Evolutionary conservation across 2,329 filamentous ascomycete species (phyloP).

Genomic region (Penicillium sp.): DNA sequence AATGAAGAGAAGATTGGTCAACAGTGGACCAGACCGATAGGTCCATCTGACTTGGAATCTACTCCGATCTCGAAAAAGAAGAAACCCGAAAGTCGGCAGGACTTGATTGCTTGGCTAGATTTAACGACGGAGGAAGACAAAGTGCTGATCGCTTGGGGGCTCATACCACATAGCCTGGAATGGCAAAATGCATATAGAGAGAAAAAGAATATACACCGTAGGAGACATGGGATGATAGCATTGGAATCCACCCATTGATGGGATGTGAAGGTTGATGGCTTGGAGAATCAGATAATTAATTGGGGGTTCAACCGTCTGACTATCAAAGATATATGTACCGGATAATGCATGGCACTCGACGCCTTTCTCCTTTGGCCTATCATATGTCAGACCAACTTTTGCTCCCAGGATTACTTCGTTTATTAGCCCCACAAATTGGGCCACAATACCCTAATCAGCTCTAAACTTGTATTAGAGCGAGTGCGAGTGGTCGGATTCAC

Average conservation of each 20-base stretch:
- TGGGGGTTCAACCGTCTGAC: no score
- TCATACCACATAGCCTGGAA: slow-evolving; percentile 14
- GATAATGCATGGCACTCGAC: no score
- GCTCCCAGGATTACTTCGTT: no score
- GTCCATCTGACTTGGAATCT: not conserved
- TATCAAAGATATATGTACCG: no score
- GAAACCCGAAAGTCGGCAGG: slow-evolving; percentile 7
- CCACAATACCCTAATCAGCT: no score
- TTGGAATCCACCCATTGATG: not conserved
- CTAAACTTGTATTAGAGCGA: no score
- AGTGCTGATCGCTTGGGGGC: slow-evolving; percentile 10
- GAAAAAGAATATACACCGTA: slow-evolving; percentile 11
- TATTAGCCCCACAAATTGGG: no score
- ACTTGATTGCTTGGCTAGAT: slow-evolving; percentile 14
- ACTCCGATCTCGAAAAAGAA: not conserved
- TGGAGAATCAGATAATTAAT: not conserved
- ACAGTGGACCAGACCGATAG: not conserved
- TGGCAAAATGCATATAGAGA: slow-evolving; percentile 10
- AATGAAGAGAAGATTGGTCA: not conserved
- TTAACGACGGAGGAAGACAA: slow-evolving; percentile 14
- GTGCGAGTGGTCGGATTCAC: no score
- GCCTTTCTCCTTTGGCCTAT: no score
- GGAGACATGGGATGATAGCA: not conserved
- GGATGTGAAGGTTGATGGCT: not conserved
- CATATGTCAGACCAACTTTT: no score